Base-by-base conservation (phyloP, 129 eudicot genomes). In the Silybum marianum region DNA sequence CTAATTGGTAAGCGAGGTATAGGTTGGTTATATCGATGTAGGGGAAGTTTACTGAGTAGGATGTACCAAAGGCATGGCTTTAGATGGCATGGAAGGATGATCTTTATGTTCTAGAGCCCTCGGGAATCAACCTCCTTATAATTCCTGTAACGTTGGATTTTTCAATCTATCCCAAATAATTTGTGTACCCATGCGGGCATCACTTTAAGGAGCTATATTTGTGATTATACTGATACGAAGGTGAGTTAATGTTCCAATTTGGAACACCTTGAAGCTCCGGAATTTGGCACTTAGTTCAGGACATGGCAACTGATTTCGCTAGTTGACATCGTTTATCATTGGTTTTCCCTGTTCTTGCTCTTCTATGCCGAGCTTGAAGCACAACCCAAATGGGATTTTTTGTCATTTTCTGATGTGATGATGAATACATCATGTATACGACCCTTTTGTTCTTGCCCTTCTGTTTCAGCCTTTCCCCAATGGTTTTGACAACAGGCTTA, bases 321-420 rank as follows among this genome's bases (percentile, higher is more conserved):
- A 38, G 24, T 42, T 42, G 48, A 42, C 48, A 3, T 71, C 51
- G 8, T 58, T 51, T 30, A 71, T 38, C 51, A 30, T 39, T 71
- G 30, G 30, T 73, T 32, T 65, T 67, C 26, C 75, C 21, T 78
- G 51, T 73, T 44, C 30, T 32, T 60, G 60, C 19, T 71, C 72
- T n/a, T 40, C 39, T 72, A 16, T 84, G 65, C 95, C 89, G 99
- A 90, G 88, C 88, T 89, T 95, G 80, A 95, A 89, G 93, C 99
- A 95, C 86, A 95, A 92, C 42, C 97, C 99, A 44, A 92, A 92
- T 81, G 99, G 97, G 82, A 89, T 97, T 88, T 92, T 95, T 77
- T n/a, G 99, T 92, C 79, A 97, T 95, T 76, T 97, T 91, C 40
- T 92, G 99, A 40, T 93, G 97, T 63, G 99, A 95, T 81, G 99